Conservation (phyloP, 345 rosid genomes). For the Bruguiera parviflora region DNA sequence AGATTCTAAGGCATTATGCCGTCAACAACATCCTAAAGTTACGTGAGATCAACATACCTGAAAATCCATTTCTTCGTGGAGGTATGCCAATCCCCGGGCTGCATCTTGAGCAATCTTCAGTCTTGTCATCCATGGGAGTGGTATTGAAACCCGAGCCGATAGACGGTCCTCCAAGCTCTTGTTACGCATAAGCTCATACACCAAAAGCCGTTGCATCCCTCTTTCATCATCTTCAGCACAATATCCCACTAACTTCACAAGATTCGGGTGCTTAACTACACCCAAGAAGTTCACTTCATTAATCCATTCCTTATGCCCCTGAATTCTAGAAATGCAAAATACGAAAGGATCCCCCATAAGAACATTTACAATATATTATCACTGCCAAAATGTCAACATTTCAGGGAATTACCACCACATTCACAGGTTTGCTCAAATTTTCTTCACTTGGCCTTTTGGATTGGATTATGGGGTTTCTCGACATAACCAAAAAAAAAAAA, state of each 20-base stretch:
- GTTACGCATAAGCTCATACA: conserved; percentile 82
- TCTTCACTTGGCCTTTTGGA: too few species aligned
- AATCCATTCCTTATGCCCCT: conserved; percentile 99
- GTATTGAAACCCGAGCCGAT: conserved; percentile 40
- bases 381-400: too few species aligned
- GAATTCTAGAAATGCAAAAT: conserved; percentile 19
- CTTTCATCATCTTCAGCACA: conserved; percentile 92
- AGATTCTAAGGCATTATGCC: too few species aligned
- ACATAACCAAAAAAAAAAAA: too few species aligned
- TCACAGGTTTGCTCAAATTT: too few species aligned
- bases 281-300: conserved; percentile 91
- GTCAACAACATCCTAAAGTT: too few species aligned
- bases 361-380: too few species aligned
- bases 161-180: conserved; percentile 93
- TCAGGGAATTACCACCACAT: too few species aligned
- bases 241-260: conserved; percentile 83
- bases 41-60: conserved; percentile 37
- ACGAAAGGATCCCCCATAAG: too few species aligned
- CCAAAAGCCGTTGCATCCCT: conserved; percentile 86
- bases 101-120: conserved; percentile 82
- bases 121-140: conserved; percentile 73
- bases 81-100: conserved; percentile 89
- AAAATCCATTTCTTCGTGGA: conserved; percentile 96
- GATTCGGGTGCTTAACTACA: conserved; percentile 89
- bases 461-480: too few species aligned